phyloP scores from a whole-genome alignment of 2,329 filamentous ascomycete genomes.

The Penicillium sp. region DNA sequence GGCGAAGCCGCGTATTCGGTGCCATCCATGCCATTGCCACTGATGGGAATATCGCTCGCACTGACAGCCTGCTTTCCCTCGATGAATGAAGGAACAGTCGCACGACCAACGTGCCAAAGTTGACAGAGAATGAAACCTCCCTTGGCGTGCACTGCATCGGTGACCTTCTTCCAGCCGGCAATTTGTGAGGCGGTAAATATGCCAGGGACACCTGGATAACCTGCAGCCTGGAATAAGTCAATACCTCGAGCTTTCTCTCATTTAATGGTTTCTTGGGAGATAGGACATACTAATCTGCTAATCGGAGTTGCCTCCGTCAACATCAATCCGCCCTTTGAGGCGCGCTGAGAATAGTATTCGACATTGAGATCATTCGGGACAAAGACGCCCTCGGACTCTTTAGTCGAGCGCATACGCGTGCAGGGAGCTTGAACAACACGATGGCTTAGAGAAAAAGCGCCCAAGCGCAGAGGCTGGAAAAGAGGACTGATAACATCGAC shows the following conservation, averaged over 20 bases:
- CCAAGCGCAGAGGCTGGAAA: constrained; percentile 37
- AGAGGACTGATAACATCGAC: constrained; percentile 21
- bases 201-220: constrained; percentile 30
- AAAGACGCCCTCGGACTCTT: constrained; percentile 30
- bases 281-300: constrained; percentile 22
- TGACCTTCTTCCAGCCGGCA: constrained; percentile 32
- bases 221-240: constrained; percentile 22
- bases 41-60: constrained; percentile 34
- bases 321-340: constrained; percentile 32
- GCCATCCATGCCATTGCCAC: constrained; percentile 41
- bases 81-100: constrained; percentile 41
- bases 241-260: not conserved
- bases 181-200: constrained; percentile 32
- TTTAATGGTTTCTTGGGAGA: no score
- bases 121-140: constrained; percentile 34
- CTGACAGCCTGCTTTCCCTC: constrained; percentile 28
- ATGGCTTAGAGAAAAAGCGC: constrained; percentile 24
- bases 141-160: constrained; percentile 33
- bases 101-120: constrained; percentile 38
- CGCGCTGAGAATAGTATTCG: constrained; percentile 35
- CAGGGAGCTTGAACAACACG: constrained; percentile 27
- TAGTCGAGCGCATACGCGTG: constrained; percentile 28
- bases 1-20: constrained; percentile 29
- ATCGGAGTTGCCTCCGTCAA: constrained; percentile 36
- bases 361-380: constrained; percentile 30